These are phyloP conservation scores for Pulveroboletus sp. DNA, from an alignment of 768 basidiomycete genomes.

Conservation along the genomic window DNA sequence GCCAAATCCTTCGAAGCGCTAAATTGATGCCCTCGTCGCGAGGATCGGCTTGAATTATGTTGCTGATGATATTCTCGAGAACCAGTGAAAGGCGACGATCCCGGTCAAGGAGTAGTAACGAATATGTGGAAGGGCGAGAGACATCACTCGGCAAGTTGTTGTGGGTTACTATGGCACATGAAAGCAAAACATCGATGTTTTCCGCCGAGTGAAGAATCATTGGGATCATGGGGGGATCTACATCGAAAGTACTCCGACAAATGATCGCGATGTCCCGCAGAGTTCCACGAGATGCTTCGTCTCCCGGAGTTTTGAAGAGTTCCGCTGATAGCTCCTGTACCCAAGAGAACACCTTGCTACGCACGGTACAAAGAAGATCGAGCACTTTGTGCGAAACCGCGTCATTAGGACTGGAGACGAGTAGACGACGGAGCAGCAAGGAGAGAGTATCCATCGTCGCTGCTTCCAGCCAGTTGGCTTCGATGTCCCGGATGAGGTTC, in stretches of 20 bases:
- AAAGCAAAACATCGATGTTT: slow-evolving; percentile 30
- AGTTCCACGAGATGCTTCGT: slow-evolving; percentile 1
- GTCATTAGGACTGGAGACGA: slow-evolving; percentile 19
- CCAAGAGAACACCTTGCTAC: slow-evolving; percentile 35
- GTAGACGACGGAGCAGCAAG: slow-evolving; percentile 33
- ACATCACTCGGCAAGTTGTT: slow-evolving; percentile 25
- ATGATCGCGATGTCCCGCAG: slow-evolving; percentile 18
- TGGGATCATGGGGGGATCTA: neutral
- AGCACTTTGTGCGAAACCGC: slow-evolving; percentile 18
- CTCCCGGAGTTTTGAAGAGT: slow-evolving; percentile 7
- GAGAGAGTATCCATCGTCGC: slow-evolving; percentile 31
- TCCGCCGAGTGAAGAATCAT: slow-evolving; percentile 17
- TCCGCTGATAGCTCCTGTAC: slow-evolving; percentile 28
- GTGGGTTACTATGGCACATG: slow-evolving; percentile 32
- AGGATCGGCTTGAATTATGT: slow-evolving; percentile 4
- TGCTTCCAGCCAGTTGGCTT: slow-evolving; percentile 40
- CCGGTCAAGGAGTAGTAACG: slow-evolving; percentile 27
- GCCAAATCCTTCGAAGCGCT: slow-evolving; percentile 32
- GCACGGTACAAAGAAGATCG: slow-evolving; percentile 28
- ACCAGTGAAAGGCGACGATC: slow-evolving; percentile 32
- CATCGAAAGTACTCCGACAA: slow-evolving; percentile 32
- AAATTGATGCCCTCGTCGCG: slow-evolving; percentile 25
- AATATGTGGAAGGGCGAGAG: neutral
- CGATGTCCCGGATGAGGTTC: slow-evolving; percentile 30
- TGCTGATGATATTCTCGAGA: slow-evolving; percentile 20